Conservation (phyloP, 2,329 filamentous ascomycete genomes). For the Fusarium chuoi region DNA sequence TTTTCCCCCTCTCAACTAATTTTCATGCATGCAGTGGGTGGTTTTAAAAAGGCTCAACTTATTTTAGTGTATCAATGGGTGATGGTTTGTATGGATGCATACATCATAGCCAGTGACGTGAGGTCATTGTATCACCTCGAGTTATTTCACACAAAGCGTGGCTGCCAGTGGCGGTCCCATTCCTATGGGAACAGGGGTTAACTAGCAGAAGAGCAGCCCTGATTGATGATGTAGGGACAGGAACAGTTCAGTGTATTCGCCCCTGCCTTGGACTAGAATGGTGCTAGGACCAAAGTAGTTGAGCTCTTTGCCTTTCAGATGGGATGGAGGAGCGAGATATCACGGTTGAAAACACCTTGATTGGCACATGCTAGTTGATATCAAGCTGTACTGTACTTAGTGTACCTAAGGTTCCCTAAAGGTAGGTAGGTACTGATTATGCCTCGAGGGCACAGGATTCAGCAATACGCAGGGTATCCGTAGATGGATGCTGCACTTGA, state of each 20-base stretch:
- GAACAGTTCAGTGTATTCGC: conserved; percentile 15
- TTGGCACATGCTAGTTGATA: conserved; percentile 4
- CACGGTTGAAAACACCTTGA: conserved; percentile 1
- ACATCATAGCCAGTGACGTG: conserved; percentile 9
- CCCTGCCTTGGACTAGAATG: conserved; percentile 25
- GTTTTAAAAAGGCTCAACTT: neutral
- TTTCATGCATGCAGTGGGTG: neutral
- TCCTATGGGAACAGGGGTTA: conserved; percentile 14
- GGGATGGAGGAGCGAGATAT: neutral
- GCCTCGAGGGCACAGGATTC: neutral
- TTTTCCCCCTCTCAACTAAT: neutral
- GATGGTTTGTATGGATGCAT: neutral
- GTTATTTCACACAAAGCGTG: neutral
- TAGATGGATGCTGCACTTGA: neutral
- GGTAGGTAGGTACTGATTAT: neutral
- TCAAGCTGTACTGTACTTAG: neutral
- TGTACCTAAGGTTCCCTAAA: neutral
- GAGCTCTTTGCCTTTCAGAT: neutral
- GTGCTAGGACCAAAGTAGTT: conserved; percentile 26
- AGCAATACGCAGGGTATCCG: neutral
- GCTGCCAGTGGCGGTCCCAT: conserved; percentile 13
- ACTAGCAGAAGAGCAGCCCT: neutral
- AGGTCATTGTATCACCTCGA: conserved; percentile 10
- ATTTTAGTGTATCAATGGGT: neutral
- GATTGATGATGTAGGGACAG: conserved; percentile 20